A percentile compares a stretch with the other conserved stretches of the same genome.
Evolutionary conservation across 2,329 filamentous ascomycete species (phyloP).

Genomic region (Ustulina deusta): DNA sequence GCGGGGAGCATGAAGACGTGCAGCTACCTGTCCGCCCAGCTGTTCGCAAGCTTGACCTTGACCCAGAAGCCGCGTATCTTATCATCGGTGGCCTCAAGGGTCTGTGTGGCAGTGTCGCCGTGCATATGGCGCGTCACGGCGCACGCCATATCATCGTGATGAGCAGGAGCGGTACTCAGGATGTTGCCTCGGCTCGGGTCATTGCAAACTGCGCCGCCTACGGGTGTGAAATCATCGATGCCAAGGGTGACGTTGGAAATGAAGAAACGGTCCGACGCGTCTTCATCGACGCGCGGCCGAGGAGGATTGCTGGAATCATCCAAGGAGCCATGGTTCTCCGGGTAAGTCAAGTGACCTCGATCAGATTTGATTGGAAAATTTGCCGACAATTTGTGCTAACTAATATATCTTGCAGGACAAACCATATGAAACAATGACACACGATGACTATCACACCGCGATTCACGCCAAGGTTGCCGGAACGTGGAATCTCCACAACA

Average conservation of each 20-base stretch:
- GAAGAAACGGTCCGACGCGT: constrained; percentile 24
- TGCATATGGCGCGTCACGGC: constrained; percentile 51
- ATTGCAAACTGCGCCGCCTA: constrained; percentile 36
- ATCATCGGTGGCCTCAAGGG: constrained; percentile 55
- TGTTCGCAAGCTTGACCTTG: constrained; percentile 37
- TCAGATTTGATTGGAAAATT: no score
- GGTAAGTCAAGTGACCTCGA: no score
- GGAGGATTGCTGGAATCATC: constrained; percentile 44
- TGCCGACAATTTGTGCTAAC: no score
- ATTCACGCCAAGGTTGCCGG: constrained; percentile 51
- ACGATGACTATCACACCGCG: constrained; percentile 48
- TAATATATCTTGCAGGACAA: constrained; percentile 33
- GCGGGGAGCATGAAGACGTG: constrained; percentile 34
- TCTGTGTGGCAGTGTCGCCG: constrained; percentile 52
- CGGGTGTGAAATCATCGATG: constrained; percentile 38
- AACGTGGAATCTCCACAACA: constrained; percentile 52
- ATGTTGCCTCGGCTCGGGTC: constrained; percentile 47
- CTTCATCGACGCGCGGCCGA: no score
- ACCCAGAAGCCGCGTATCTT: constrained; percentile 50
- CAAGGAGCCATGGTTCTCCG: constrained; percentile 51
- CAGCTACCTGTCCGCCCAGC: constrained; percentile 44
- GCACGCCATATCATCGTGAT: constrained; percentile 50
- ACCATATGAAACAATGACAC: constrained; percentile 48
- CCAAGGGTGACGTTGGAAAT: constrained; percentile 40
- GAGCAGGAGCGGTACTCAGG: constrained; percentile 49